Conservation (phyloP, 192 early-diverging fungal species). For the Coemansia sp. region DNA sequence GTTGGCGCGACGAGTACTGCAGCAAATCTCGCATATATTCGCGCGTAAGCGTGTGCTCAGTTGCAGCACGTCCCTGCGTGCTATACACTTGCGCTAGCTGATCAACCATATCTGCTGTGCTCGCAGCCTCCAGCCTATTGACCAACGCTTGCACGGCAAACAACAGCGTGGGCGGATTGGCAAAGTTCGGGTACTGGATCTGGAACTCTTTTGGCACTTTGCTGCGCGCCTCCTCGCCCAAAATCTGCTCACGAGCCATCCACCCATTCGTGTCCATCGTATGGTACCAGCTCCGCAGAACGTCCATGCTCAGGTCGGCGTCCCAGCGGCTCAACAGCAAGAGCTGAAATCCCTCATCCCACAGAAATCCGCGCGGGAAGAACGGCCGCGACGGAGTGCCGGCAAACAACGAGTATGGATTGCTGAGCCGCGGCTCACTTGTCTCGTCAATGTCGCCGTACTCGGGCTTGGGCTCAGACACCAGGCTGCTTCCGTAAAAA, state of each 20-base stretch:
- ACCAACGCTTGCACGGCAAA: constrained; percentile 63
- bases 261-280: constrained; percentile 83
- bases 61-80: neutral
- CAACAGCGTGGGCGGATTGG: constrained; percentile 87
- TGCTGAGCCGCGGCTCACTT: constrained; percentile 59
- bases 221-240: constrained; percentile 89
- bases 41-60: constrained; percentile 34
- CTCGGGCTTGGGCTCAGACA: constrained; percentile 58
- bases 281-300: constrained; percentile 75
- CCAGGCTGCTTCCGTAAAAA: constrained; percentile 37
- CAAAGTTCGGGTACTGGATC: constrained; percentile 87
- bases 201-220: constrained; percentile 90
- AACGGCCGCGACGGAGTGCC: constrained; percentile 87
- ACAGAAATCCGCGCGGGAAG: constrained; percentile 95
- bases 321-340: constrained; percentile 84
- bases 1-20: constrained; percentile 65
- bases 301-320: constrained; percentile 79
- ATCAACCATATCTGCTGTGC: neutral
- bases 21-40: constrained; percentile 58
- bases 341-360: constrained; percentile 95
- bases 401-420: constrained; percentile 72
- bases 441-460: constrained; percentile 58
- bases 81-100: constrained; percentile 6
- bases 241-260: constrained; percentile 93
- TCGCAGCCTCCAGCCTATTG: neutral